Percentiles rank a stretch among this genome's conserved stretches.
phyloP scores from a whole-genome alignment of 2,329 filamentous ascomycete species.

The Nemania bipapillata region DNA sequence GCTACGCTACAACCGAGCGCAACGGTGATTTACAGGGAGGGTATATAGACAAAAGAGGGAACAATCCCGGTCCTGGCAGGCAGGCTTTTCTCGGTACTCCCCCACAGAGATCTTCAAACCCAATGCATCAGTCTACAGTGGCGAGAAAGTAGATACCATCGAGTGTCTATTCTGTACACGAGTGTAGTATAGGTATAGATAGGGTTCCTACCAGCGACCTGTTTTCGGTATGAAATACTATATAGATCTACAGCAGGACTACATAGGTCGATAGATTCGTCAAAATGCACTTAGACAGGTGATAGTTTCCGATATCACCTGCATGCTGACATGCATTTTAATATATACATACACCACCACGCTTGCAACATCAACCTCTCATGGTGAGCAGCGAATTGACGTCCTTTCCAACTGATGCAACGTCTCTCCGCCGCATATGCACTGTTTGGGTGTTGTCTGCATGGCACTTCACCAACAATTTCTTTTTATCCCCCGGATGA shows the following conservation, averaged over 20 bases:
- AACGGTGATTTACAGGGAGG: not conserved
- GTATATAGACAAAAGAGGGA: constrained; percentile 10
- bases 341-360: constrained; percentile 2
- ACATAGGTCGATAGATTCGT: too few species aligned
- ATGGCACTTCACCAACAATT: constrained; percentile 16
- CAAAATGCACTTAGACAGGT: not conserved
- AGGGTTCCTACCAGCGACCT: not conserved
- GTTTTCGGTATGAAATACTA: too few species aligned
- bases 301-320: constrained; percentile 28
- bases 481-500: constrained; percentile 14
- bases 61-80: constrained; percentile 1
- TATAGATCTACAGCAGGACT: too few species aligned
- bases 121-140: not conserved
- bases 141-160: too few species aligned
- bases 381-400: constrained; percentile 5
- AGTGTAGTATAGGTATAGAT: not conserved
- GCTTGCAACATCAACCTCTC: constrained; percentile 4
- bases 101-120: not conserved
- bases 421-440: constrained; percentile 15
- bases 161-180: too few species aligned
- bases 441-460: constrained; percentile 13
- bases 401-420: constrained; percentile 16
- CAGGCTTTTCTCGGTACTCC: not conserved
- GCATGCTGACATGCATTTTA: constrained; percentile 28
- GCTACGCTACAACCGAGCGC: not conserved